Evolutionary conservation across 1,284 basidiomycete species (phyloP).

Genomic region (Apiotrichum siamense): DNA sequence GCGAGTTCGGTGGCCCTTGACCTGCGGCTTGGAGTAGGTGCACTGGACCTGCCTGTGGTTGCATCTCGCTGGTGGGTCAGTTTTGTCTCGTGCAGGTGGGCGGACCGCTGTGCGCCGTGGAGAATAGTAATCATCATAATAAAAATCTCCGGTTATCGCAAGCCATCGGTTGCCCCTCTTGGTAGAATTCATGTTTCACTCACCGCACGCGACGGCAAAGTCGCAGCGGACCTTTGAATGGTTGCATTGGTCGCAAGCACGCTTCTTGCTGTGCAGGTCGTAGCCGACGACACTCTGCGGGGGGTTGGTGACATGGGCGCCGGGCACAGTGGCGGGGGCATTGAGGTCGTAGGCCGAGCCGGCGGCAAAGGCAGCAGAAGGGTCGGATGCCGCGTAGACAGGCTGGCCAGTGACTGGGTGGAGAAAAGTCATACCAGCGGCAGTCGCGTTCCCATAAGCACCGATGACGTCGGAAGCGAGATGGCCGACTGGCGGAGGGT

Average conservation of each 20-base stretch:
- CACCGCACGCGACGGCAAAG: constrained; percentile 68
- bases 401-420: constrained; percentile 11
- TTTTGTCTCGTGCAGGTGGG: not conserved
- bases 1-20: constrained; percentile 11
- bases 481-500: not conserved
- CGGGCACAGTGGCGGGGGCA: not conserved
- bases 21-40: constrained; percentile 68
- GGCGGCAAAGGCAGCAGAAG: not conserved
- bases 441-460: not conserved
- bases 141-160: too few species aligned
- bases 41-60: constrained; percentile 62
- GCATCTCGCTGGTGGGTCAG: constrained; percentile 62
- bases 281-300: not conserved
- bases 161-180: too few species aligned
- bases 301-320: not conserved
- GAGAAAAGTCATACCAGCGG: not conserved
- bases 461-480: constrained; percentile 1
- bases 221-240: constrained; percentile 72
- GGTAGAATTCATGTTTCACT: too few species aligned
- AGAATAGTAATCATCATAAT: too few species aligned
- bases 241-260: constrained; percentile 73
- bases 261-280: constrained; percentile 31
- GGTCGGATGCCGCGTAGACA: constrained; percentile 34
- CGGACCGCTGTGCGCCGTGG: too few species aligned
- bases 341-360: not conserved